Evolutionary conservation across 208 protist genomes (phyloP), one percentile per base, ranked within the genome.

Genomic region (Crithidia fasciculata): DNA sequence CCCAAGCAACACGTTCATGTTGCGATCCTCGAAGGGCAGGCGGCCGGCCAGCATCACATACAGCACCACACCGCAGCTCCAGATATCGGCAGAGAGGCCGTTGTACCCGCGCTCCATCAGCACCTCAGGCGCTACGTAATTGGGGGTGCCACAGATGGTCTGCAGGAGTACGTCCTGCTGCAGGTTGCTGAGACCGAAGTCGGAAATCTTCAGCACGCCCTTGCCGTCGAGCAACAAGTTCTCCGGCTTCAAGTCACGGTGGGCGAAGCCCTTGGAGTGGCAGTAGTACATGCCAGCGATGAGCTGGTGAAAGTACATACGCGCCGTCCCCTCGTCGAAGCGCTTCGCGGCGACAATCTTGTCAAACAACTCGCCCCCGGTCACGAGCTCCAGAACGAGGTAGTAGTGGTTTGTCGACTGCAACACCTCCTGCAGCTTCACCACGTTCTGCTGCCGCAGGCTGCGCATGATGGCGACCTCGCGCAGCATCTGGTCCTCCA

Each of bases 251-350:
- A 98, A 69, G 69, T 98, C 97, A 36, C 93, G 85, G 72, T 97
- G 93, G 0, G 92, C 94, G 54, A 97, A 94, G 54, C 91, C 88
- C 61, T 95, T 80, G 36, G 76, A 78, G 79, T 98, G 96, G 76
- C 94, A 98, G 74, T 98, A 98, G 68, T 90, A 88, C 52, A 99
- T 84, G n/a, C 95, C 97, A 7, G 88, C 81, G 40, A 99, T 97
- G n/a, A 99, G 84, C 83, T 99, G 96, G 65, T 98, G 96, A 74
- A 99, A 99, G 83, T 98, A 99, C 10, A 79, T 54, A 5, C 96
- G 86, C 13, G 94, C 95, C 4, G 82, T 94, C 10, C 69, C 56
- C 74, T 98, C 97, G 36, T 88, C 73, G 54, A 98, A 97, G 52
- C 85, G 84, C 63, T 94, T 96, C 36, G 86, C 88, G 7, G 69